Conservation (phyloP, 2,329 filamentous ascomycete species). For the Ramularia endophylla region DNA sequence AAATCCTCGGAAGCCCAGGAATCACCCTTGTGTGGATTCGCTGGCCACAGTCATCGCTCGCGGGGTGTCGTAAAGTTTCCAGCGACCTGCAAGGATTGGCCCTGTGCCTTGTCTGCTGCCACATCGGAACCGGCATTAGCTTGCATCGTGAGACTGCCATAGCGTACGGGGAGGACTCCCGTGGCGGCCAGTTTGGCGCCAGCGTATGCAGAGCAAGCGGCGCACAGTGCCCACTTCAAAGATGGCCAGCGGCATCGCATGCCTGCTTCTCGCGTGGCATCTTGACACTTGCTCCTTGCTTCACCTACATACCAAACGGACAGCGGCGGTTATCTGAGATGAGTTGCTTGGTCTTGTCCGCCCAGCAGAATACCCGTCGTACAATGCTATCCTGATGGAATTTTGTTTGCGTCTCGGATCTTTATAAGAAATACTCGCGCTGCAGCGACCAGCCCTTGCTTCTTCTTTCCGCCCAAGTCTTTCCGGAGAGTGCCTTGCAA, state of each 20-base stretch:
- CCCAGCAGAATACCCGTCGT: slow-evolving; percentile 14
- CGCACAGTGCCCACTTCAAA: slow-evolving; percentile 9
- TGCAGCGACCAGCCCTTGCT: slow-evolving; percentile 4
- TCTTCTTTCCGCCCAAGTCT: slow-evolving; percentile 3
- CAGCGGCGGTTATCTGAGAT: slow-evolving; percentile 17
- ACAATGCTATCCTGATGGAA: slow-evolving; percentile 20
- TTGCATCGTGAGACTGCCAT: slow-evolving; percentile 4
- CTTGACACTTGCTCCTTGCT: slow-evolving; percentile 18
- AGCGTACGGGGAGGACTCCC: slow-evolving; percentile 5
- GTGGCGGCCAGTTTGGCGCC: slow-evolving; percentile 9
- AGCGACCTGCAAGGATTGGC: slow-evolving; percentile 1
- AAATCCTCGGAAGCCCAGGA: neutral
- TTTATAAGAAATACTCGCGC: slow-evolving; percentile 16
- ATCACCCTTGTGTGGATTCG: too few relatives aligned
- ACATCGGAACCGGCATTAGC: slow-evolving; percentile 9
- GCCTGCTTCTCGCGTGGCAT: slow-evolving; percentile 19
- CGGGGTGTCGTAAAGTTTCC: neutral
- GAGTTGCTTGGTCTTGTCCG: slow-evolving; percentile 15
- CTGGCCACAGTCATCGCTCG: neutral
- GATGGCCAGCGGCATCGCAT: slow-evolving; percentile 7
- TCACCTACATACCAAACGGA: slow-evolving; percentile 17
- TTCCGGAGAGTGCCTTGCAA: slow-evolving; percentile 1
- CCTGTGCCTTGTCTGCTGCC: neutral
- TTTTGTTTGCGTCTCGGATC: slow-evolving; percentile 21
- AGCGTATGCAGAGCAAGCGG: slow-evolving; percentile 11